Base-by-base conservation (phyloP, 2,329 filamentous ascomycete species). In the Trichoderma polysporum region DNA sequence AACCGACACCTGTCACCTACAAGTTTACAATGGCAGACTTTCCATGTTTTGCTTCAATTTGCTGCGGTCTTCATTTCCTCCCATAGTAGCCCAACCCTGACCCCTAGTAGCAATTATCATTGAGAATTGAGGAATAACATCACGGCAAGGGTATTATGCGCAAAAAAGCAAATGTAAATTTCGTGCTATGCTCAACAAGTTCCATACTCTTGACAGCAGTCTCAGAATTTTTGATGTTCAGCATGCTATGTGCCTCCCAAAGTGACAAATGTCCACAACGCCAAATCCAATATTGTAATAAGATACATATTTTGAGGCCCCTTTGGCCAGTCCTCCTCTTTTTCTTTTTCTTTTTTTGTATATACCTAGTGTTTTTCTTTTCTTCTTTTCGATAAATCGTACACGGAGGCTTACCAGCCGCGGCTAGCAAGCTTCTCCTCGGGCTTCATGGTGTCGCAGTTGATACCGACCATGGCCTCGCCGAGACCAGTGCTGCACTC, bases 381-480 rank as follows among this genome's bases (percentile, higher is more conserved):
- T 66, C 52, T 12, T 4, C n/a, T 15, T 29, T 25, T 37, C n/a
- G 33, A 9, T 12, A 41, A 50, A 22, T 31, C 8, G 31, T 47
- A 13, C 33, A 29, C 3, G 7, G 1, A 1, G 29, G 25, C 13
- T 71, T 87, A 97, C 92, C 93, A 97, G 10, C 94, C 94, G 68
- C 94, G 84, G 68, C 88, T 89, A 33, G 94, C 91, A 80, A 97
- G 82, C 86, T 92, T 97, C 80, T 97, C 90, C 68, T 85, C 85
- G 63, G 92, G 87, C 69, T 85, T 84, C 90, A 98, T 90, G 72
- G 85, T 87, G 69, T 87, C 87, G 71, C 92, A 91, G 81, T 94
- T 97, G 76, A 98, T 93, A 29, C 95, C 95, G 12, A 97, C 94
- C 93, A 98, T 99, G 41, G 95, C 93, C 86, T 97, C 94, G n/a